Conservation (phyloP, 2,329 filamentous ascomycete genomes). For the Colletotrichum costaricense region DNA sequence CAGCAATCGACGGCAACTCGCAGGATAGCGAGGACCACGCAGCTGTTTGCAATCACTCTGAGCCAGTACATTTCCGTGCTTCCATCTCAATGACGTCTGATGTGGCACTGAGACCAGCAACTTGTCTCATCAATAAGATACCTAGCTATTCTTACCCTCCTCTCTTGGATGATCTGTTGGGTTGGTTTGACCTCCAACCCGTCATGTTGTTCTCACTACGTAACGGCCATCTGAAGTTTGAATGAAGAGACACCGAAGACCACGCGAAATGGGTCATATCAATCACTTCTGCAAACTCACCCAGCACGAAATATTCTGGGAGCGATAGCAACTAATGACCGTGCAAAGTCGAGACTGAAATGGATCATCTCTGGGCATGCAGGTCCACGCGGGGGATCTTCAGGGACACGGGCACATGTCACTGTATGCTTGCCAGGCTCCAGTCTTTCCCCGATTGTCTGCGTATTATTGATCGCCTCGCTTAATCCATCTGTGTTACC, state of each 20-base stretch:
- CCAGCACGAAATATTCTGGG: neutral
- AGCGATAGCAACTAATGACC: neutral
- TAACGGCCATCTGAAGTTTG: too few relatives aligned
- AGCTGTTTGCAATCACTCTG: neutral
- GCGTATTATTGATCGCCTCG: neutral
- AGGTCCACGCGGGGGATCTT: neutral
- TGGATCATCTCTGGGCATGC: neutral
- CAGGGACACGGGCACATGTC: neutral
- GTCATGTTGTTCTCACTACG: too few relatives aligned
- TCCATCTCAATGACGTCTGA: neutral
- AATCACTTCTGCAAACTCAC: neutral
- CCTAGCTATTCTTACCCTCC: too few relatives aligned
- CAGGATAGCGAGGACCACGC: neutral
- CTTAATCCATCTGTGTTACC: neutral
- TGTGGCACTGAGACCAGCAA: conserved; percentile 46
- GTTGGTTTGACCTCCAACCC: too few relatives aligned
- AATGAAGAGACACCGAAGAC: too few relatives aligned
- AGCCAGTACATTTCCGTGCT: neutral
- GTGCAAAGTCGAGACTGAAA: neutral
- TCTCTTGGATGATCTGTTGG: neutral
- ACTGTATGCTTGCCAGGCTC: neutral
- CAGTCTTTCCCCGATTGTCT: neutral
- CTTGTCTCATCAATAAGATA: conserved; percentile 60
- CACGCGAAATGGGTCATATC: too few relatives aligned
- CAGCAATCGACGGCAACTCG: neutral